Base-by-base conservation (phyloP, 257 asterid genomes). In the Sherardia arvensis region DNA sequence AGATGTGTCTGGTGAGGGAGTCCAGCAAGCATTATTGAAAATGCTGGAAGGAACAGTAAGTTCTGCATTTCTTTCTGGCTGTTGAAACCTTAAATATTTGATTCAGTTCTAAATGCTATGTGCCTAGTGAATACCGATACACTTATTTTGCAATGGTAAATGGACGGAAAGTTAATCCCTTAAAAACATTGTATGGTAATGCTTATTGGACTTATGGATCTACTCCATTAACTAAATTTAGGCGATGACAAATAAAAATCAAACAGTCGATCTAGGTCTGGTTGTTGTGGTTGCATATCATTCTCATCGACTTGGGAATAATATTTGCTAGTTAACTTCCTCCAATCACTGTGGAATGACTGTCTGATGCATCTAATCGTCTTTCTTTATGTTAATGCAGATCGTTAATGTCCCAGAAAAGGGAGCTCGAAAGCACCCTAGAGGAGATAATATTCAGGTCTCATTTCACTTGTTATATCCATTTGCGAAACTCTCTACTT, bases 31-130 rank as follows among this genome's bases (percentile, higher is more conserved):
- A 59, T 82, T 93, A 54, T 72, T 93, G 77, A 93, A 93, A 79
- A 93, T 93, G 97, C 99, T 93, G n/a, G 97, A 93, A 83, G 97
- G 99, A 55, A 93, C 97, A 59, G 99, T 93, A 78, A 84, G 96
- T 74, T 73, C 67, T 71, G 30, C 61, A 55, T 67, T 53, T 68
- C 61, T 4, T 48, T 48, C 49, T 64, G 21, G 5, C 43, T 67
- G 64, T 70, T 29, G 29, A 30, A 3, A n/a, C 48, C 45, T 33
- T 25, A 36, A 56, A 36, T 40, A 27, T 18, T 3, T 36, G 10
- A 18, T 43, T 20, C 30, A n/a, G 14, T 27, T n/a, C 57, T 2
- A 9, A 55, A 8, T 62, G 12, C 21, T 26, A 47, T 26, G 2
- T 49, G 26, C 26, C 23, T 49, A 21, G 8, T 49, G 51, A 49